Conservation (phyloP, 495 filamentous ascomycete genomes). For the Tuber melanosporum region DNA sequence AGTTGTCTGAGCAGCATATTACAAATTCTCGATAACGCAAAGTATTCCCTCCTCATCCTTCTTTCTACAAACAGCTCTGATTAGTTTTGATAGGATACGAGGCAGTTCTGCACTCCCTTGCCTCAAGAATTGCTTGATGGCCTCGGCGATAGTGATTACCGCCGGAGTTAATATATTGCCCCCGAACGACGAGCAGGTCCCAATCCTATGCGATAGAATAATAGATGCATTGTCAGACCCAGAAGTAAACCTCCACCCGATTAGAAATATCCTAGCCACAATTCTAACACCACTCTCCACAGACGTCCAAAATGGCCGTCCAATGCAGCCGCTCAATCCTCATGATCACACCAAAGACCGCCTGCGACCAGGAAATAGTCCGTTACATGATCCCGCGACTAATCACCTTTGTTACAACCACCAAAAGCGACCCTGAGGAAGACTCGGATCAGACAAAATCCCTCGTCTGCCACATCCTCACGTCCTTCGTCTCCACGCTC, state of each 20-base stretch:
- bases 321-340: constrained; percentile 80
- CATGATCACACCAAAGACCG: constrained; percentile 55
- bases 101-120: constrained; percentile 55
- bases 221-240: constrained; percentile 26
- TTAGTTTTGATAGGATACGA: constrained; percentile 32
- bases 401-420: constrained; percentile 62
- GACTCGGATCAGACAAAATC: constrained; percentile 68
- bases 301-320: constrained; percentile 80
- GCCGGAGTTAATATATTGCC: constrained; percentile 65
- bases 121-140: constrained; percentile 86
- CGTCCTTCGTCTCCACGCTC: constrained; percentile 57
- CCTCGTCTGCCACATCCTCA: constrained; percentile 65
- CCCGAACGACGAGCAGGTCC: constrained; percentile 52
- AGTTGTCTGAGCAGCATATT: constrained; percentile 39
- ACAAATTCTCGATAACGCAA: constrained; percentile 40
- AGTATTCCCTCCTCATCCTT: constrained; percentile 24
- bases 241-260: constrained; percentile 9
- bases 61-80: neutral
- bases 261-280: neutral
- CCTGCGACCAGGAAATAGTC: constrained; percentile 65
- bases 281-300: constrained; percentile 5
- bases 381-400: constrained; percentile 70
- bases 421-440: constrained; percentile 63
- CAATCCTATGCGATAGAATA: constrained; percentile 34
- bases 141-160: constrained; percentile 80